Evolutionary conservation across 2,329 filamentous ascomycete species (phyloP).

Genomic region (Fusarium stilboides): DNA sequence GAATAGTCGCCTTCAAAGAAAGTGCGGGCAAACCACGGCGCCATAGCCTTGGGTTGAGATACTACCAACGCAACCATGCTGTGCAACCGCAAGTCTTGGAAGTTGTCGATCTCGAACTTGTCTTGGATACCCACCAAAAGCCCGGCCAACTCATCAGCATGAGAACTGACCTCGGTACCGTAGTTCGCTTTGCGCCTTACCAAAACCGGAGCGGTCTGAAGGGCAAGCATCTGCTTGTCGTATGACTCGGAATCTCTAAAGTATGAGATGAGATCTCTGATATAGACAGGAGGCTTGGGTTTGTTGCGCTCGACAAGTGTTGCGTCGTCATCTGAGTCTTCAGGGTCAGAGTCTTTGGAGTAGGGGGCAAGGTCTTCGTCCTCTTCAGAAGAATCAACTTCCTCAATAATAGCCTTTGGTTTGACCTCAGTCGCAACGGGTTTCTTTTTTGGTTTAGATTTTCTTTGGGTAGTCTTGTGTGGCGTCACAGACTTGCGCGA

Average conservation of each 20-base stretch:
- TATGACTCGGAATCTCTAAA: constrained; percentile 87
- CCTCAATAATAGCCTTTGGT: constrained; percentile 72
- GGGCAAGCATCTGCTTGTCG: constrained; percentile 85
- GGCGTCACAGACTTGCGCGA: constrained; percentile 8
- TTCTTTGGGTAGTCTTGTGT: constrained; percentile 36
- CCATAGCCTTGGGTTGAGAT: constrained; percentile 82
- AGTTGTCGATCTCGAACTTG: constrained; percentile 84
- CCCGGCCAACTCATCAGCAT: constrained; percentile 84
- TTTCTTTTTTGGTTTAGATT: constrained; percentile 52
- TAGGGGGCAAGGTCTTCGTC: constrained; percentile 83
- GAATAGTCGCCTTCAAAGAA: constrained; percentile 96
- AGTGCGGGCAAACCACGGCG: constrained; percentile 84
- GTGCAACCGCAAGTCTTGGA: constrained; percentile 82
- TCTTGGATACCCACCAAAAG: constrained; percentile 86
- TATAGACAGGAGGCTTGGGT: constrained; percentile 87
- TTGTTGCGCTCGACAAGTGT: constrained; percentile 89
- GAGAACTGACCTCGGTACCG: constrained; percentile 88
- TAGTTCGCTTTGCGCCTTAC: constrained; percentile 92
- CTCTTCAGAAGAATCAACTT: constrained; percentile 72
- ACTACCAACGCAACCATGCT: constrained; percentile 86
- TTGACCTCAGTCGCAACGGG: constrained; percentile 50
- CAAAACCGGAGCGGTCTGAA: constrained; percentile 81
- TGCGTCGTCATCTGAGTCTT: constrained; percentile 94
- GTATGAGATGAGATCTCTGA: constrained; percentile 85
- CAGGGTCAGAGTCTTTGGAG: constrained; percentile 87